phyloP scores from a whole-genome alignment of 2,329 filamentous ascomycete species.

The Pseudopithomyces maydicus region DNA sequence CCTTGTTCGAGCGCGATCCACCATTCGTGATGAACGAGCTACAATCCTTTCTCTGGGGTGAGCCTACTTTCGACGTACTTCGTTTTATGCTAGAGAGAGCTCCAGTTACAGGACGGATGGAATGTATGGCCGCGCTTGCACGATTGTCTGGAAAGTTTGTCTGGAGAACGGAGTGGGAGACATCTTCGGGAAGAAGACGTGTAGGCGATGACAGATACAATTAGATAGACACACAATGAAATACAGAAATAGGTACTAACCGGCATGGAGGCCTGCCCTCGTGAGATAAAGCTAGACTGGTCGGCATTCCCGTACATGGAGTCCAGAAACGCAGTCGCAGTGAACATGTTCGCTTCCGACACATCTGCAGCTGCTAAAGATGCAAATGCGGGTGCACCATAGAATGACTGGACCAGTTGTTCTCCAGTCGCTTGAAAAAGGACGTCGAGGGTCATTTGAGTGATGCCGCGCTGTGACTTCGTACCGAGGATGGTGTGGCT shows the following conservation, averaged over 20 bases:
- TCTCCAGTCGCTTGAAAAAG: constrained; percentile 81
- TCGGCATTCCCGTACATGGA: constrained; percentile 72
- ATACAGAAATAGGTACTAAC: constrained; percentile 40
- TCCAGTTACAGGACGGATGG: constrained; percentile 42
- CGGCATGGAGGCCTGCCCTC: constrained; percentile 54
- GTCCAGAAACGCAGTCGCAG: constrained; percentile 79
- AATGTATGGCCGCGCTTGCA: constrained; percentile 25
- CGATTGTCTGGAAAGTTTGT: constrained; percentile 20
- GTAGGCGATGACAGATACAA: constrained; percentile 18
- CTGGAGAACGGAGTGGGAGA: constrained; percentile 28
- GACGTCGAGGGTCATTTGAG: constrained; percentile 88
- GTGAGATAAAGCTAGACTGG: constrained; percentile 56
- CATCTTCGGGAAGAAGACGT: constrained; percentile 15
- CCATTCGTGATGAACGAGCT: constrained; percentile 62
- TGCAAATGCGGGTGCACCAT: constrained; percentile 66
- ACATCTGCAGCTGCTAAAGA: constrained; percentile 78
- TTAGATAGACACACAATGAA: constrained; percentile 15
- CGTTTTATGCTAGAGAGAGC: constrained; percentile 29
- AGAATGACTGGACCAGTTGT: constrained; percentile 67
- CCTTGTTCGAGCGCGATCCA: constrained; percentile 58
- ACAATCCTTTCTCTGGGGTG: constrained; percentile 55
- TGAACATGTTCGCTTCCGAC: constrained; percentile 78
- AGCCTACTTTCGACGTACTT: constrained; percentile 32
- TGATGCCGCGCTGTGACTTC: constrained; percentile 82
- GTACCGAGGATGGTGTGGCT: constrained; percentile 96